A percentile compares a stretch with the other conserved stretches of the same genome.
These are phyloP conservation scores for Pseudopithomyces maydicus DNA, from an alignment of 2,329 filamentous ascomycete species.

Conservation along the genomic window DNA sequence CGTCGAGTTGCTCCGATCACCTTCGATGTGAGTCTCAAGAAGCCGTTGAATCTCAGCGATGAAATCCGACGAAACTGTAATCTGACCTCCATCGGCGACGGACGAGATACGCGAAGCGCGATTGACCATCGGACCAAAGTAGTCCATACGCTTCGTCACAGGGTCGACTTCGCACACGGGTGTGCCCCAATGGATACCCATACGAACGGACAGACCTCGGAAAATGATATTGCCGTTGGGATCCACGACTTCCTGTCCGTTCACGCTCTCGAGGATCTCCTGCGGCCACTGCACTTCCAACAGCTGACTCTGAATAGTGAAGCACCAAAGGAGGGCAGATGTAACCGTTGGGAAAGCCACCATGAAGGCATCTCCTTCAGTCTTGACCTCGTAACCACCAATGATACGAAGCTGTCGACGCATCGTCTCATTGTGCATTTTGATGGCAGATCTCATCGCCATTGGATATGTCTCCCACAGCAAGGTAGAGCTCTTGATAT, in stretches of 20 bases:
- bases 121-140: slow-evolving; percentile 99
- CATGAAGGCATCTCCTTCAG: slow-evolving; percentile 99
- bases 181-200: slow-evolving; percentile 96
- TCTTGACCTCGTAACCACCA: slow-evolving; percentile 98
- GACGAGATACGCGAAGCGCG: slow-evolving; percentile 92
- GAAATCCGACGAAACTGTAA: slow-evolving; percentile 95
- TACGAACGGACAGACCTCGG: slow-evolving; percentile 89
- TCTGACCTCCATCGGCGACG: slow-evolving; percentile 94
- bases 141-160: slow-evolving; percentile 97
- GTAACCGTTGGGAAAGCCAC: slow-evolving; percentile 97
- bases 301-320: slow-evolving; percentile 86
- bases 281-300: slow-evolving; percentile 91
- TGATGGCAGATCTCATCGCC: slow-evolving; percentile 96
- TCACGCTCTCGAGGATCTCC: slow-evolving; percentile 85
- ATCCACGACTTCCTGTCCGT: slow-evolving; percentile 82
- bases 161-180: slow-evolving; percentile 96
- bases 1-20: slow-evolving; percentile 70
- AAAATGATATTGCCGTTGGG: slow-evolving; percentile 89
- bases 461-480: slow-evolving; percentile 95
- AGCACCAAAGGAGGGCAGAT: slow-evolving; percentile 92
- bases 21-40: slow-evolving; percentile 85
- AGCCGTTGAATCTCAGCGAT: slow-evolving; percentile 94
- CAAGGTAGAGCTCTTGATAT: slow-evolving; percentile 97
- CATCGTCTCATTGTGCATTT: slow-evolving; percentile 97
- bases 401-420: slow-evolving; percentile 89